Percentiles rank a stretch among this genome's conserved stretches.
Conservation (phyloP, 1,284 basidiomycete genomes). For the Leccinum variabile region DNA sequence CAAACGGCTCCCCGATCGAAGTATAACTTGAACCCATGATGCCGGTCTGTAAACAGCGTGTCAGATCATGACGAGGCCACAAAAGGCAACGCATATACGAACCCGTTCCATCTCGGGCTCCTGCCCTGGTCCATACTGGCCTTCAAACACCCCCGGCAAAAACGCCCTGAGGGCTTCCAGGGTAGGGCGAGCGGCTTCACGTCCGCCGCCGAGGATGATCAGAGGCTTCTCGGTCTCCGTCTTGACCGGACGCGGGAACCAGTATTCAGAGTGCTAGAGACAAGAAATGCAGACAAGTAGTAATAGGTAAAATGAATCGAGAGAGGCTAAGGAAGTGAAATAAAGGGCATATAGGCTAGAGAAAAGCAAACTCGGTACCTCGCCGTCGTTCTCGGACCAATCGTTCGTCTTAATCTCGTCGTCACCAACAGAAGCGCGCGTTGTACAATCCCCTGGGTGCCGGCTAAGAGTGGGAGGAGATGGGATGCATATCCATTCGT, state of each 20-base stretch:
- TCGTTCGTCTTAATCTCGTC: conserved; percentile 38
- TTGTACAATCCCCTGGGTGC: conserved; percentile 54
- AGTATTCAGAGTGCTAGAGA: conserved; percentile 59
- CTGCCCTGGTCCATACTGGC: conserved; percentile 43
- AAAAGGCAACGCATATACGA: background rate
- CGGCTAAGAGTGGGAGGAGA: conserved; percentile 56
- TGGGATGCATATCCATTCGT: conserved; percentile 78
- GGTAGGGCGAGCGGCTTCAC: conserved; percentile 44
- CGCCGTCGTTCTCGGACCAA: conserved; percentile 45
- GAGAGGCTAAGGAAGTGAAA: background rate
- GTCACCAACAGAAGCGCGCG: conserved; percentile 48
- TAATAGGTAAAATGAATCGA: conserved; percentile 9
- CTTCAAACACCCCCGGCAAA: conserved; percentile 59
- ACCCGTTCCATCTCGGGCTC: conserved; percentile 79
- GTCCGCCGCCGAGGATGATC: conserved; percentile 73
- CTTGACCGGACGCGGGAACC: conserved; percentile 69
- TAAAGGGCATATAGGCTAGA: too few species aligned
- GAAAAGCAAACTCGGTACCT: conserved; percentile 18
- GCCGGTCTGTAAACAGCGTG: conserved; percentile 46
- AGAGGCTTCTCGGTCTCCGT: conserved; percentile 45
- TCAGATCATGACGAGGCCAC: background rate
- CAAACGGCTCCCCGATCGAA: conserved; percentile 62
- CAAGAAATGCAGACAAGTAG: background rate
- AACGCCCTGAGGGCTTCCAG: conserved; percentile 60
- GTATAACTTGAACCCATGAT: conserved; percentile 73